Evolutionary conservation across 306 rosid species (phyloP), one percentile per base, ranked within the genome.

Genomic region (Cotoneaster glaucophyllus): DNA sequence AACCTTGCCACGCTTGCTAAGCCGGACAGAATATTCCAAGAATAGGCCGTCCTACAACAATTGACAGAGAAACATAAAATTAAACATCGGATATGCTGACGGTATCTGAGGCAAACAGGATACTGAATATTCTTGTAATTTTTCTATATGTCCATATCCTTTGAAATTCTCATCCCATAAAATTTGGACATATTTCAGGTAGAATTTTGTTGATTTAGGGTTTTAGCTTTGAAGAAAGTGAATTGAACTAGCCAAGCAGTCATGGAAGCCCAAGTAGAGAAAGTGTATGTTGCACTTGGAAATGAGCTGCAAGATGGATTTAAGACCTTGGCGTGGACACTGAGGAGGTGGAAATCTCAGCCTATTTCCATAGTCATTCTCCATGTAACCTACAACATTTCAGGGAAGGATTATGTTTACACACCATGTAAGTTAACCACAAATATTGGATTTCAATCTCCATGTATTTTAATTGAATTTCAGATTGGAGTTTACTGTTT

Each of bases 341-440:
- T 93, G 72, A 67, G 76, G 70, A 91, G 90, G 68, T 93, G 97
- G 98, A 91, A 78, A 62, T 83, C 85, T 74, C 85, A 75, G 50
- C 89, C 90, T 67, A 84, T 93, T 81, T 93, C 93, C 58, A 56
- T 93, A 21, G 90, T 90, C 70, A 81, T 93, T 84, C 93, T 93
- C 58, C 88, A 89, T 48, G 77, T 88, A 9, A 50, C 79, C 80
- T 58, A 80, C 81, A 79, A 18, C 32, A 29, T 26, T 50, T 77
- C 88, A 54, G 66, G 25, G 69, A 78, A 14, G 73, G 93, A 91
- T 37, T 90, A 77, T 80, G 97, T 93, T 54, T 43, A 74, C 44
- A 93, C 97, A 81, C 93, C 92, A 34, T 88, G 98, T 93, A 76
- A 86, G 87, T 77, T 84, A 37, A 29, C 25, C 19, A 24, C 59